Evolutionary conservation across 306 rosid species (phyloP).

Genomic region (Cyclanthera cordifolia): DNA sequence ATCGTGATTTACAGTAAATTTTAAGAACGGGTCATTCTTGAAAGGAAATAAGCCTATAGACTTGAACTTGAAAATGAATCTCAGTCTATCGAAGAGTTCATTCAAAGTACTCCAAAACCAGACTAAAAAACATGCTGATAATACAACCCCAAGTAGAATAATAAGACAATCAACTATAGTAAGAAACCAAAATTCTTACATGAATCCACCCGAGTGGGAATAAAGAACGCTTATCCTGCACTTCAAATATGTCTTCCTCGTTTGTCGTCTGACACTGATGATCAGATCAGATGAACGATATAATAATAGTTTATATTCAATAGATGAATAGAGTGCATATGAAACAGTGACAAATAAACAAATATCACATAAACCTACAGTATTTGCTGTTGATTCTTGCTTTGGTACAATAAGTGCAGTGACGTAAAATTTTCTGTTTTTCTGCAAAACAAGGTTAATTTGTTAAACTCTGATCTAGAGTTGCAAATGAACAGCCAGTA

Average conservation of each 20-base stretch:
- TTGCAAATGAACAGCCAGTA: not conserved
- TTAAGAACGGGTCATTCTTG: not conserved
- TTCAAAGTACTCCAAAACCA: not conserved
- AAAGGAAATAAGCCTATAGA: not conserved
- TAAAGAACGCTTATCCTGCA: slow-evolving; percentile 80
- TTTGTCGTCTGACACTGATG: slow-evolving; percentile 80
- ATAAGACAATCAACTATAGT: not conserved
- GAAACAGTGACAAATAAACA: slow-evolving; percentile 17
- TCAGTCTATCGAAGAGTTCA: not conserved
- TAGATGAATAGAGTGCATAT: slow-evolving; percentile 10
- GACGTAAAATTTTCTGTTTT: slow-evolving; percentile 72
- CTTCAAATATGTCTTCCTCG: slow-evolving; percentile 97
- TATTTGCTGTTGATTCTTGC: slow-evolving; percentile 80
- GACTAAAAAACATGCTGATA: not conserved
- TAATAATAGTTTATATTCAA: not conserved
- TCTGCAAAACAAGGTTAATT: slow-evolving; percentile 38
- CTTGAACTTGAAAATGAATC: slow-evolving; percentile 2
- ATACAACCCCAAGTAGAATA: not conserved
- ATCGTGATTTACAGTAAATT: not conserved
- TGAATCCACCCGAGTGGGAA: slow-evolving; percentile 99
- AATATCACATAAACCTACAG: slow-evolving; percentile 39
- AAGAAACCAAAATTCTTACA: slow-evolving; percentile 36
- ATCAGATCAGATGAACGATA: slow-evolving; percentile 19
- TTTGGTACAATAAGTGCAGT: slow-evolving; percentile 90
- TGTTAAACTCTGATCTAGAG: slow-evolving; percentile 13